Evolutionary conservation across 192 early-diverging fungal species (phyloP), one percentile per base, ranked within the genome.

Genomic region (Pilobolus umbonatus): DNA sequence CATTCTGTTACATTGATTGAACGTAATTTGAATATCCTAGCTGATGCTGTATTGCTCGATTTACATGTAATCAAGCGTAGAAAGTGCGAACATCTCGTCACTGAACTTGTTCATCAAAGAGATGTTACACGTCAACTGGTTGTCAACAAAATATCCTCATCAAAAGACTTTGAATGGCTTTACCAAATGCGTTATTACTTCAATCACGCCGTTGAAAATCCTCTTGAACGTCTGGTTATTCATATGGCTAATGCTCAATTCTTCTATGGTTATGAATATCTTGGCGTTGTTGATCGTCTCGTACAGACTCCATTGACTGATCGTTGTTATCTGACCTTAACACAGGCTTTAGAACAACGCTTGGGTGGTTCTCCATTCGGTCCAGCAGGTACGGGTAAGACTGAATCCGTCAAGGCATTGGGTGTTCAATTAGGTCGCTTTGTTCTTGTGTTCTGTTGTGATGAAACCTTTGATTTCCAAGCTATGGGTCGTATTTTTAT

Each of bases 401-500:
- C 96, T 1, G 98, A 99, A 73, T 92, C 91, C 12, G 96, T 97
- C 57, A 99, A 99, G 71, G 94, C 98, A 0, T 76, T 99, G 61
- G 98, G 94, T 61, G 80, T 84, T 29, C 91, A 96, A 59, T 79
- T 99, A 19, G 98, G 98, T 8, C 83, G 96, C 24, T 96, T 97
- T 71, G 91, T 93, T 24, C 90, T 99, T 54, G 98, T 99, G 30
- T 98, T 99, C 68, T 99, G 98, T 78, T 99, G 98, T 76, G 98
- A 99, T 66, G 98, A 99, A 78, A 97, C 90, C 64, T 99, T 99
- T 80, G 98, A 99, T 75, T 99, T 98, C 81, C 94, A 98, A 68
- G 95, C 98, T 26, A 98, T 99, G 95, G 98, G 98, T 40, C 91
- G 98, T 66, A 99, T 99, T 59, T 99, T 99, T 71, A 87, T 98